A percentile compares a stretch with the other conserved stretches of the same genome.
phyloP scores from a whole-genome alignment of 768 basidiomycete genomes.

The Hysterangium stoloniferum region DNA sequence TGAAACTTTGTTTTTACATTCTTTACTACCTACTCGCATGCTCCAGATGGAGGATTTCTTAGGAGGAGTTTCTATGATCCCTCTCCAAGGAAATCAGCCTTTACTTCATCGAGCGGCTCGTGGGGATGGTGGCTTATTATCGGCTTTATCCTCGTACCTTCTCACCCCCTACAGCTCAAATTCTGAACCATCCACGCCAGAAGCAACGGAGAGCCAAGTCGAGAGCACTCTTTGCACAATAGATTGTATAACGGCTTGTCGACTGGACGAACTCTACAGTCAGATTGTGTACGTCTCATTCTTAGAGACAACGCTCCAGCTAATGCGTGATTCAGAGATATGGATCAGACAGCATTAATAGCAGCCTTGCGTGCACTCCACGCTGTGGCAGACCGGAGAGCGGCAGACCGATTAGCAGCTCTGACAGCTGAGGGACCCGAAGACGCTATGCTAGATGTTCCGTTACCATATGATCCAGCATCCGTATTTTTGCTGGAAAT shows the following conservation, averaged over 20 bases:
- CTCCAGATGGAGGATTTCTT: slow-evolving; percentile 98
- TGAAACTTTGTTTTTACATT: slow-evolving; percentile 91
- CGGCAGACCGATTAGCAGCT: slow-evolving; percentile 60
- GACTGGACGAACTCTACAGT: slow-evolving; percentile 87
- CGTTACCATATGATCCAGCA: slow-evolving; percentile 87
- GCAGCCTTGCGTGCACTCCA: slow-evolving; percentile 83
- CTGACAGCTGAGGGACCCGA: slow-evolving; percentile 13
- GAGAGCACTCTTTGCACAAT: slow-evolving; percentile 93
- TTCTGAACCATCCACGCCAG: slow-evolving; percentile 69
- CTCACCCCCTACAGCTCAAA: slow-evolving; percentile 86
- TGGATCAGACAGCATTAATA: slow-evolving; percentile 71
- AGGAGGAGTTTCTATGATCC: slow-evolving; percentile 89
- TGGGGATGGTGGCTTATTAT: slow-evolving; percentile 83
- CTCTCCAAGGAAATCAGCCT: slow-evolving; percentile 69
- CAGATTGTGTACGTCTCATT: slow-evolving; percentile 72
- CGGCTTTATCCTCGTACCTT: slow-evolving; percentile 89
- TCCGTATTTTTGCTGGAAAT: slow-evolving; percentile 91
- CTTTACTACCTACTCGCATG: slow-evolving; percentile 83
- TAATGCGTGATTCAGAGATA: slow-evolving; percentile 40
- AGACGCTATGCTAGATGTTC: slow-evolving; percentile 32
- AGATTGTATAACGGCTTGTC: slow-evolving; percentile 90
- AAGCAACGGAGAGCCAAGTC: slow-evolving; percentile 85
- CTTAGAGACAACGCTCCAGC: background rate
- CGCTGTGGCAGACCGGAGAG: slow-evolving; percentile 83
- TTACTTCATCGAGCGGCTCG: slow-evolving; percentile 43